These are phyloP conservation scores for Andrographis paniculata DNA, from an alignment of 305 asterid species.

Conservation along the genomic window DNA sequence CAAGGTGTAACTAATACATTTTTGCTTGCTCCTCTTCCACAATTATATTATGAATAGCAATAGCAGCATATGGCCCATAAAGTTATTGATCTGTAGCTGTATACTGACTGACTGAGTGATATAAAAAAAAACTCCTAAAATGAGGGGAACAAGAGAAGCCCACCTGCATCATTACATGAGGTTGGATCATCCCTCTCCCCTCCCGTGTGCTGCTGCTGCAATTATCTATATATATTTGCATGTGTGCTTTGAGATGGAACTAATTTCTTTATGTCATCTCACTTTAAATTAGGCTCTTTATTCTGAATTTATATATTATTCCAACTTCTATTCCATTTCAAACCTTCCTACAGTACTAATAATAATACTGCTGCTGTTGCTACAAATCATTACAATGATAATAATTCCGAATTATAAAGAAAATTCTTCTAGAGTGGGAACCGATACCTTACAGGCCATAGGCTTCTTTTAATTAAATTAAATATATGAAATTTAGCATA, in stretches of 20 bases:
- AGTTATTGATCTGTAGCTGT: constrained; percentile 35
- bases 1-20: no score
- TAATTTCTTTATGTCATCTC: constrained; percentile 25
- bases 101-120: constrained; percentile 8
- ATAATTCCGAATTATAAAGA: no score
- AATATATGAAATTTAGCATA: no score
- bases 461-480: no score
- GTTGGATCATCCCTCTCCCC: constrained; percentile 24
- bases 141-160: no score
- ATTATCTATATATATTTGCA: constrained; percentile 27
- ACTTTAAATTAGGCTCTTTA: neutral
- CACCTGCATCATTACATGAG: constrained; percentile 32
- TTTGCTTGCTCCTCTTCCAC: no score
- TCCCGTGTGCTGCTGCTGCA: constrained; percentile 18
- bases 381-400: no score
- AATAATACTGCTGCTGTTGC: no score
- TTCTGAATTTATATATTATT: neutral
- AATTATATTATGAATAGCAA: no score
- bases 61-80: constrained; percentile 29
- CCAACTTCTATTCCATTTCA: neutral
- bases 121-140: constrained; percentile 23
- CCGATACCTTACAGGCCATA: no score
- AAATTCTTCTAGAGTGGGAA: no score
- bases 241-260: constrained; percentile 26
- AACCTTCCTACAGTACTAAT: no score